Percentiles rank a stretch among this genome's conserved stretches.
These are phyloP conservation scores for Prunus davidiana DNA, from an alignment of 306 rosid genomes.

Conservation along the genomic window DNA sequence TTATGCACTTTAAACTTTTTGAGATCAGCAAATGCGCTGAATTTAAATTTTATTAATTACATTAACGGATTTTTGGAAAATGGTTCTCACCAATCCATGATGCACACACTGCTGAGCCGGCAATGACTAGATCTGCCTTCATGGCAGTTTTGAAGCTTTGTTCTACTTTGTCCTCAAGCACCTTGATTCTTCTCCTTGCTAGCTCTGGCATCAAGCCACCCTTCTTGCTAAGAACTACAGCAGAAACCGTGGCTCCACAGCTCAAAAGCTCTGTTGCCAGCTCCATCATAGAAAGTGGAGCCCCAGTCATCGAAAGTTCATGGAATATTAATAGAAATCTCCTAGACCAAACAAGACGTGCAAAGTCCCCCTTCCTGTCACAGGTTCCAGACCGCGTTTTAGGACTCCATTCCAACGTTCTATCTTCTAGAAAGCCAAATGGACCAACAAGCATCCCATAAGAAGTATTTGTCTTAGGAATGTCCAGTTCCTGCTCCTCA, in stretches of 20 bases:
- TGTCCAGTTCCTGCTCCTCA: conserved; percentile 57
- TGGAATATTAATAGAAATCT: conserved; percentile 81
- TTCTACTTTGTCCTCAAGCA: conserved; percentile 72
- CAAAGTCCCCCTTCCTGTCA: conserved; percentile 64
- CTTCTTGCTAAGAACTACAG: conserved; percentile 80
- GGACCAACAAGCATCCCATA: conserved; percentile 90
- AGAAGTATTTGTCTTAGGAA: conserved; percentile 63
- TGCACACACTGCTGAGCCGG: conserved; percentile 92
- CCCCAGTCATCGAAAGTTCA: conserved; percentile 95
- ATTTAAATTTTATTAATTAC: conserved; percentile 1
- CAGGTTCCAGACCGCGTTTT: conserved; percentile 64
- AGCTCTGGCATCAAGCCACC: conserved; percentile 96
- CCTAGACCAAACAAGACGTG: conserved; percentile 68
- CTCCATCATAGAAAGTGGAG: conserved; percentile 95
- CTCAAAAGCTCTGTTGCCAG: conserved; percentile 87
- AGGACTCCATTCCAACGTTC: conserved; percentile 65
- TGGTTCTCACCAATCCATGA: conserved; percentile 84
- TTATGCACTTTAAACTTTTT: not conserved
- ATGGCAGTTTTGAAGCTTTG: conserved; percentile 67
- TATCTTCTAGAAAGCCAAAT: conserved; percentile 71
- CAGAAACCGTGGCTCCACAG: conserved; percentile 81
- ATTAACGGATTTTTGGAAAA: conserved; percentile 1
- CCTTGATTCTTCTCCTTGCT: conserved; percentile 66
- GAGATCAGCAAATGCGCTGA: conserved; percentile 2
- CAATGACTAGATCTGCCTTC: conserved; percentile 80